phyloP scores from a whole-genome alignment of 768 basidiomycete species.

The Suillus bovinus region DNA sequence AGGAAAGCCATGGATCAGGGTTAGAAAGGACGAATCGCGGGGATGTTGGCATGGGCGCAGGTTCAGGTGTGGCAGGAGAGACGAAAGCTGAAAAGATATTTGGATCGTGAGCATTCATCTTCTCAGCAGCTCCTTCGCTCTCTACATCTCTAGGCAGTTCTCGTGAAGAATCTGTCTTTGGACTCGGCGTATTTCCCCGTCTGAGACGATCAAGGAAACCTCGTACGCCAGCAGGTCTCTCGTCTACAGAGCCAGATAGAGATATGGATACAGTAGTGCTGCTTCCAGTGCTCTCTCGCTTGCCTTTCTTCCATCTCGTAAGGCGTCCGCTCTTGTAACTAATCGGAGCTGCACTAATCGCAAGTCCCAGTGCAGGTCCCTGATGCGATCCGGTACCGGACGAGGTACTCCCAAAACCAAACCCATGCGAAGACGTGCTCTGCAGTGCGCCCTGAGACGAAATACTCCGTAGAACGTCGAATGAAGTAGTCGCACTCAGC shows the following conservation, averaged over 20 bases:
- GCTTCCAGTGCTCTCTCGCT: conserved; percentile 18
- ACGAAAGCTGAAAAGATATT: background rate
- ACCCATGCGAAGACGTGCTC: conserved; percentile 20
- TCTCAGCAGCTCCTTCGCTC: conserved; percentile 15
- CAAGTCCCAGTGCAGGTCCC: background rate
- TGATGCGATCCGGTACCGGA: conserved; percentile 15
- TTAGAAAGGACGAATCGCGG: conserved; percentile 32
- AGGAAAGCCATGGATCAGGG: conserved; percentile 27
- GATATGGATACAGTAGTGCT: conserved; percentile 14
- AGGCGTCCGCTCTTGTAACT: conserved; percentile 3
- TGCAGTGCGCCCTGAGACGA: conserved; percentile 33
- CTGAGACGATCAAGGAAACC: conserved; percentile 28
- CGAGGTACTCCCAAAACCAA: conserved; percentile 24
- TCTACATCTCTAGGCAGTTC: conserved; percentile 23
- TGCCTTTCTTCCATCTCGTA: conserved; percentile 21
- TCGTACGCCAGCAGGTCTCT: conserved; percentile 29
- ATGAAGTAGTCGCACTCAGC: conserved; percentile 26
- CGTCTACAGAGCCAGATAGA: conserved; percentile 20
- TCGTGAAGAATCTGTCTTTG: conserved; percentile 21
- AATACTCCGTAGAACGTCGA: conserved; percentile 30
- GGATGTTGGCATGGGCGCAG: conserved; percentile 17
- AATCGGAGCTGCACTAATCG: background rate
- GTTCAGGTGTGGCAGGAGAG: conserved; percentile 15
- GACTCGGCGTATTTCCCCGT: conserved; percentile 29
- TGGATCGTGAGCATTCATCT: background rate